A percentile compares a stretch with the other conserved stretches of the same genome.
Conservation (phyloP, 2,329 filamentous ascomycete species). For the Nemania serpens region DNA sequence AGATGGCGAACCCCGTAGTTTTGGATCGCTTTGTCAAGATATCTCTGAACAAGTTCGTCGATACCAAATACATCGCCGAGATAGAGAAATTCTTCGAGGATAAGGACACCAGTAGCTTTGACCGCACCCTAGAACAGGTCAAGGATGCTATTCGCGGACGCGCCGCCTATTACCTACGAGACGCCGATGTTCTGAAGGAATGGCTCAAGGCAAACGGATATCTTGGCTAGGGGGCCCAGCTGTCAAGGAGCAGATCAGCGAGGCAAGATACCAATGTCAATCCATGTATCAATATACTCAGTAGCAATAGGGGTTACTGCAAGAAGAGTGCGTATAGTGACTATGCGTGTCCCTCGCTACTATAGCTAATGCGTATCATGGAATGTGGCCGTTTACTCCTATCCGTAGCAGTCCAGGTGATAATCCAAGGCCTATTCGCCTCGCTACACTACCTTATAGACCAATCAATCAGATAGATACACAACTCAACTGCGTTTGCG, state of each 20-base stretch:
- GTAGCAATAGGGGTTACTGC: neutral
- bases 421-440: too few relatives aligned
- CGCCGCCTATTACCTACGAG: constrained; percentile 80
- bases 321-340: neutral
- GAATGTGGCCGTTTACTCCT: neutral
- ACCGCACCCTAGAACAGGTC: constrained; percentile 82
- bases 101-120: constrained; percentile 85
- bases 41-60: constrained; percentile 78
- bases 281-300: neutral
- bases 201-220: constrained; percentile 70
- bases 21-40: constrained; percentile 86
- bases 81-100: constrained; percentile 83
- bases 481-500: too few relatives aligned
- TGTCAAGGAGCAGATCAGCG: neutral
- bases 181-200: constrained; percentile 72
- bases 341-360: neutral
- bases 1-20: constrained; percentile 82
- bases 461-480: too few relatives aligned
- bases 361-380: neutral
- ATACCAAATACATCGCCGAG: constrained; percentile 70
- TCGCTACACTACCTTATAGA: too few relatives aligned
- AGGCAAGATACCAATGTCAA: neutral
- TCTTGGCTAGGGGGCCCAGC: constrained; percentile 23
- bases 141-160: constrained; percentile 84
- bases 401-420: too few relatives aligned